Conservation (phyloP, 495 filamentous ascomycete species). For the Trichoderma asperelloides region DNA sequence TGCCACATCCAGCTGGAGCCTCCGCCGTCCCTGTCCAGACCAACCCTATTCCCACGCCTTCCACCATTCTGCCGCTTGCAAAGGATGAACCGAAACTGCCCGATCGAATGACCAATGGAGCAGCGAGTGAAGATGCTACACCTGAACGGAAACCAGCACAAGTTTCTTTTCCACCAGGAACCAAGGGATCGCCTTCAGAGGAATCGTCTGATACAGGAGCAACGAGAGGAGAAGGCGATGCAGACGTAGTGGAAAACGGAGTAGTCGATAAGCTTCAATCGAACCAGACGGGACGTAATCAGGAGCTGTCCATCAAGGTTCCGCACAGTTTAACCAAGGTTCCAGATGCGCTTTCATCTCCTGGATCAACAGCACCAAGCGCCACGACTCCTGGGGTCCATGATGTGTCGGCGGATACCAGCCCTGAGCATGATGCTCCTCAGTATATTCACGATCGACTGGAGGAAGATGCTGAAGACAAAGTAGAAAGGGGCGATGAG, state of each 20-base stretch:
- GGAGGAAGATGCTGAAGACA: background rate
- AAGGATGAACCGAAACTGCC: background rate
- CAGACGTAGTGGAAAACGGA: background rate
- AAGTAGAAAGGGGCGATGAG: background rate
- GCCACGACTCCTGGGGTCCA: constrained; percentile 30
- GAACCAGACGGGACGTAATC: background rate
- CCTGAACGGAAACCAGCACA: background rate
- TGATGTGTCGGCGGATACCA: constrained; percentile 41
- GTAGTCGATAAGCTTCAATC: constrained; percentile 8
- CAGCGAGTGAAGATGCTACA: constrained; percentile 11
- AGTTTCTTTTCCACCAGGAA: constrained; percentile 5
- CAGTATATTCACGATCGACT: constrained; percentile 18
- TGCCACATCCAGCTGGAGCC: background rate
- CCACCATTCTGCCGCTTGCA: background rate
- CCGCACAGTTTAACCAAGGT: constrained; percentile 16
- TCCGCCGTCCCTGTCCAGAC: background rate
- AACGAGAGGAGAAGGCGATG: background rate
- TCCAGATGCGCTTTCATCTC: constrained; percentile 33
- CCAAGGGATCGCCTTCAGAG: constrained; percentile 8
- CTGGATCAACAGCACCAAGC: constrained; percentile 35
- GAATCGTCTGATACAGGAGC: background rate
- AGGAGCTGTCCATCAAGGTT: constrained; percentile 5
- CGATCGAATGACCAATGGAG: background rate
- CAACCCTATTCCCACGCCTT: background rate
- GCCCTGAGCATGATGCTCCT: constrained; percentile 43